Evolutionary conservation across 2,329 filamentous ascomycete genomes (phyloP), one percentile per base, ranked within the genome.

Genomic region (Colletotrichum falcatum): DNA sequence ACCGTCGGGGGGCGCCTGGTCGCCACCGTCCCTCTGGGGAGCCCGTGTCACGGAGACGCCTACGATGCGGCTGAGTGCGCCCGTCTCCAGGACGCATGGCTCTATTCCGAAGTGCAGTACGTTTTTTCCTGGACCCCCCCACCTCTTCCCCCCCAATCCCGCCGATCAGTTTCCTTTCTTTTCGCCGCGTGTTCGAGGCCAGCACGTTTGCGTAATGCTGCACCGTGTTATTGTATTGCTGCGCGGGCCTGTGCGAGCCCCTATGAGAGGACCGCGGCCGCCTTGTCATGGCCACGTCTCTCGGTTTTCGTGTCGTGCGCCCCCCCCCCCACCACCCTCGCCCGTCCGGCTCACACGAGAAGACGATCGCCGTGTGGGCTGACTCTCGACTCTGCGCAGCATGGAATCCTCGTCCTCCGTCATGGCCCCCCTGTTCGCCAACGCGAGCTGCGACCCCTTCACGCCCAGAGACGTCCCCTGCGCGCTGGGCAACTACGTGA

Each of bases 381-480:
- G n/a, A n/a, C n/a, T n/a, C n/a, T n/a, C n/a, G 44, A 70, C 64
- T 58, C 39, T n/a, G 4, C 67, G 49, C 67, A 70, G 67, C 56
- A 62, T 70, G 67, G 51, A 48, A 23, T 70, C 67, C 14, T 70
- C 67, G 5, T 70, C 67, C 44, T 70, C 67, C 9, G 48, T 79
- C n/a, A 79, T 80, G 77, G 74, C 76, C 1, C 74, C 76, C 28
- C 70, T 75, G 55, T 79, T 76, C 56, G 72, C 76, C 46, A 78
- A 78, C 67, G 54, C 75, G 23, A 78, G 73, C 61, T 80, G 79
- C 59, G 71, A 72, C 48, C 76, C 76, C 20, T 76, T 77, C 64
- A 66, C 71, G 44, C 7, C 82, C 73, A 69, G 81, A 80, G 70
- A 77, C 77, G 30, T 82, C 2, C 78, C 75, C 30, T 82, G 82